phyloP scores from a whole-genome alignment of 495 filamentous ascomycete genomes.

The Podospora didyma region DNA sequence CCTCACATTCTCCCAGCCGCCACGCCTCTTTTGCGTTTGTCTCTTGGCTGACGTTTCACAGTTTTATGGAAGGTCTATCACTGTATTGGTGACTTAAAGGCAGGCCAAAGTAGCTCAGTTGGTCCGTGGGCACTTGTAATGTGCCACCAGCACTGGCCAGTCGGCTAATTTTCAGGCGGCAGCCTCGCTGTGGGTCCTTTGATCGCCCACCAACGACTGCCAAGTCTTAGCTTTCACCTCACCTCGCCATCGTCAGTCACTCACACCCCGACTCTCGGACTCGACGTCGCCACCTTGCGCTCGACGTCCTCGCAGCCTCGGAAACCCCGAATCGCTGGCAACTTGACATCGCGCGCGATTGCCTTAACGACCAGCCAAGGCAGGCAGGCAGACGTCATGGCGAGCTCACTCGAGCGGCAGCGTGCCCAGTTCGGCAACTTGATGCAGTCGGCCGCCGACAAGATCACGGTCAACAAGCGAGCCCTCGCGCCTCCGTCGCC shows the following conservation, averaged over 20 bases:
- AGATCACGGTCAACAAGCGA: slow-evolving; percentile 45
- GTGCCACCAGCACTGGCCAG: background rate
- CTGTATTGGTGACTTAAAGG: too few species aligned
- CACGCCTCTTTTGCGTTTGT: too few species aligned
- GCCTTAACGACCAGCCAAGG: background rate
- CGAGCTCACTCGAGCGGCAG: slow-evolving; percentile 48
- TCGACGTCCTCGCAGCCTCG: background rate
- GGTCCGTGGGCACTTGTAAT: background rate
- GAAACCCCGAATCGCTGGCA: background rate
- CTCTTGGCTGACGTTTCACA: too few species aligned
- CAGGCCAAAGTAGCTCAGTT: background rate
- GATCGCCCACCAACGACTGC: background rate
- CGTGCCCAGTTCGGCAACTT: slow-evolving; percentile 43
- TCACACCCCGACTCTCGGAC: too few species aligned
- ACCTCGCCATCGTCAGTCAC: too few species aligned
- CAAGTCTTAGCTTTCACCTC: background rate
- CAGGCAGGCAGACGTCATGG: slow-evolving; percentile 30
- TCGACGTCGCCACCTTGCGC: background rate
- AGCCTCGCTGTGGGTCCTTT: background rate
- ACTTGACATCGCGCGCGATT: background rate
- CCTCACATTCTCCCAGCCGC: too few species aligned
- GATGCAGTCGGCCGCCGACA: slow-evolving; percentile 44
- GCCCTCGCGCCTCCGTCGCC: slow-evolving; percentile 34
- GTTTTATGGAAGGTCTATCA: too few species aligned
- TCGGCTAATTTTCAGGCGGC: background rate